These are phyloP conservation scores for Daedaleopsis nitida DNA, from an alignment of 768 basidiomycete genomes.

Conservation along the genomic window DNA sequence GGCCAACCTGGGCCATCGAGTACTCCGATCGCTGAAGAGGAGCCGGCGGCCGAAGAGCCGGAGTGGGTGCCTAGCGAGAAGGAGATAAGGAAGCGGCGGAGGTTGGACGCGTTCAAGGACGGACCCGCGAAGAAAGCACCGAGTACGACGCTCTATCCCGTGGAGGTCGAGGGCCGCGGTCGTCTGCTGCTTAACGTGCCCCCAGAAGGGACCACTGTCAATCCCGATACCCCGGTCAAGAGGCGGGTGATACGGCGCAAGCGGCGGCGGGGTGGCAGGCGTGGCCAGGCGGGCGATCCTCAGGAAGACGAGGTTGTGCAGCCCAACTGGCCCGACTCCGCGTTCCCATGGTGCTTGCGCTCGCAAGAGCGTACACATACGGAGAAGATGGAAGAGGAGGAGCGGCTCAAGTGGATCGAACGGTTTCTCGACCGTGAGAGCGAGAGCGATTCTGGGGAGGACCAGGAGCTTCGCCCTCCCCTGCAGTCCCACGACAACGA, in stretches of 20 bases:
- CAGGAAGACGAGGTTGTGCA: slow-evolving; percentile 37
- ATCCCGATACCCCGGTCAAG: slow-evolving; percentile 39
- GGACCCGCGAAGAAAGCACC: slow-evolving; percentile 31
- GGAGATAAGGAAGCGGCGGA: slow-evolving; percentile 65
- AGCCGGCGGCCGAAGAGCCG: slow-evolving; percentile 26
- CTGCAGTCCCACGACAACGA: slow-evolving; percentile 31
- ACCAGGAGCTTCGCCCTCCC: slow-evolving; percentile 35
- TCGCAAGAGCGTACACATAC: slow-evolving; percentile 55
- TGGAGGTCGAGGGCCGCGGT: slow-evolving; percentile 68
- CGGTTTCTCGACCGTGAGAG: slow-evolving; percentile 74
- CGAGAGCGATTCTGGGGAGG: slow-evolving; percentile 47
- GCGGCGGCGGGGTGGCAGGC: slow-evolving; percentile 34
- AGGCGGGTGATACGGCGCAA: slow-evolving; percentile 49
- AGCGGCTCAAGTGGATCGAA: slow-evolving; percentile 66
- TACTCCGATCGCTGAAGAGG: slow-evolving; percentile 16
- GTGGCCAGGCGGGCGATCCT: background rate
- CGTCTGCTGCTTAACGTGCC: slow-evolving; percentile 67
- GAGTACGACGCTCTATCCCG: slow-evolving; percentile 53
- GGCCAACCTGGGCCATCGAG: slow-evolving; percentile 41
- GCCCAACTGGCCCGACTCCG: slow-evolving; percentile 78
- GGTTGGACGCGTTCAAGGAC: slow-evolving; percentile 68
- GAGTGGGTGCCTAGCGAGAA: slow-evolving; percentile 43
- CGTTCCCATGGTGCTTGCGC: slow-evolving; percentile 77
- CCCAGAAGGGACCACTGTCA: slow-evolving; percentile 41
- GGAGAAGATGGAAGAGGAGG: slow-evolving; percentile 56